phyloP scores from a whole-genome alignment of 805 yeast genomes.

The Tetrapisispora fleetii region DNA sequence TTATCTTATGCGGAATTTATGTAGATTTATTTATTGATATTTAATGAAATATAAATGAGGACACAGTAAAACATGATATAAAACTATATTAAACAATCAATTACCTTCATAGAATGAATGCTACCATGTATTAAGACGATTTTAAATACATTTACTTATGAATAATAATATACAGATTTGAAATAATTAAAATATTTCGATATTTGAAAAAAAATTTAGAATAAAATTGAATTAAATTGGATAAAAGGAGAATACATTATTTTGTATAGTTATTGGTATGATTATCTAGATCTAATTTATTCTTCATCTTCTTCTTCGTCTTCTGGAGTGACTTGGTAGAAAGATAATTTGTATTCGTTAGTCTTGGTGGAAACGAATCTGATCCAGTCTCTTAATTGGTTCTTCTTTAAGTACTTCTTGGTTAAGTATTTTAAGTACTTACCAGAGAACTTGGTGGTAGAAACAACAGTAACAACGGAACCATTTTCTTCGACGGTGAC shows the following conservation, averaged over 20 bases:
- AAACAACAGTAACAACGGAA: conserved; percentile 78
- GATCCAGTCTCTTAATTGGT: conserved; percentile 99
- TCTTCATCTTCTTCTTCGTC: conserved; percentile 76
- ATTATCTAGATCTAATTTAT: conserved; percentile 3
- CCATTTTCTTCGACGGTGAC: conserved; percentile 83
- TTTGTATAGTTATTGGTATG: not conserved
- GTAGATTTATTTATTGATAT: no score
- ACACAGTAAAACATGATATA: not conserved
- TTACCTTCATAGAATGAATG: not conserved
- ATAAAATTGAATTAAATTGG: conserved; percentile 1
- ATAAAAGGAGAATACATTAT: not conserved
- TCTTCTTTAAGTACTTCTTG: conserved; percentile 99
- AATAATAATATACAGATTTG: conserved; percentile 1
- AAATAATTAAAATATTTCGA: not conserved
- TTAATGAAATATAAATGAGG: no score
- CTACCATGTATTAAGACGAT: not conserved
- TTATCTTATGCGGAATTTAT: not conserved
- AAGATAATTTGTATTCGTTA: conserved; percentile 93
- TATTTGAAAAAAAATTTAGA: not conserved
- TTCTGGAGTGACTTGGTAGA: conserved; percentile 97
- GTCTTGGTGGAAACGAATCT: conserved; percentile 94
- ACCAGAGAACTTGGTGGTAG: conserved; percentile 96
- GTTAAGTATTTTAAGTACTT: conserved; percentile 99
- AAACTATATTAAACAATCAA: not conserved
- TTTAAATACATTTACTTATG: not conserved